These are phyloP conservation scores for Podospora anserina DNA, from an alignment of 495 filamentous ascomycete genomes.

Conservation along the genomic window DNA sequence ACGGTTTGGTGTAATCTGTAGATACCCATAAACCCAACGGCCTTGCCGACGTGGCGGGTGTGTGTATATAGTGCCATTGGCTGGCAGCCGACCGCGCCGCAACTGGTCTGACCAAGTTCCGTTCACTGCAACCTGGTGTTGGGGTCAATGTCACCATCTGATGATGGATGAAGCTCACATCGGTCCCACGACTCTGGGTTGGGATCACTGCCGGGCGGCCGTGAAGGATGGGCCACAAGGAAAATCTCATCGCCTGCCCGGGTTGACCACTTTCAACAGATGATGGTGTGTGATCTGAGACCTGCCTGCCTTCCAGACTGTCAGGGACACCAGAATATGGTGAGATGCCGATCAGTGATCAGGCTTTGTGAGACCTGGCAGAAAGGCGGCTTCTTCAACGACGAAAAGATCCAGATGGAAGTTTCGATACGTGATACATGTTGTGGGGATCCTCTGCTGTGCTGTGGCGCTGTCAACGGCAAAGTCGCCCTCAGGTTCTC, in stretches of 20 bases:
- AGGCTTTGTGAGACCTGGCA: neutral
- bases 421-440: neutral
- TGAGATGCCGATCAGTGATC: neutral
- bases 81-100: constrained; percentile 8
- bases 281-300: neutral
- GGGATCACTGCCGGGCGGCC: neutral
- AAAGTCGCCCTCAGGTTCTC: neutral
- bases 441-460: neutral
- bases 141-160: constrained; percentile 13
- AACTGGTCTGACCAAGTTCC: constrained; percentile 1
- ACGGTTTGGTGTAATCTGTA: neutral
- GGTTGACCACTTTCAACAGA: neutral
- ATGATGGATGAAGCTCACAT: neutral
- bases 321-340: neutral
- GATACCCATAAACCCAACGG: neutral
- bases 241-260: neutral
- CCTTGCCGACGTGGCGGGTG: constrained; percentile 4
- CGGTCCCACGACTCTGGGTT: constrained; percentile 6
- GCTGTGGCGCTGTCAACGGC: neutral
- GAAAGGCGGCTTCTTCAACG: neutral
- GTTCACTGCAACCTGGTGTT: neutral
- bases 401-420: neutral
- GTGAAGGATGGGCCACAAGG: neutral
- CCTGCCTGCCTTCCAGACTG: neutral
- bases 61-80: constrained; percentile 11